phyloP scores from a whole-genome alignment of 768 basidiomycete species.

The Atractiella rhizophila region DNA sequence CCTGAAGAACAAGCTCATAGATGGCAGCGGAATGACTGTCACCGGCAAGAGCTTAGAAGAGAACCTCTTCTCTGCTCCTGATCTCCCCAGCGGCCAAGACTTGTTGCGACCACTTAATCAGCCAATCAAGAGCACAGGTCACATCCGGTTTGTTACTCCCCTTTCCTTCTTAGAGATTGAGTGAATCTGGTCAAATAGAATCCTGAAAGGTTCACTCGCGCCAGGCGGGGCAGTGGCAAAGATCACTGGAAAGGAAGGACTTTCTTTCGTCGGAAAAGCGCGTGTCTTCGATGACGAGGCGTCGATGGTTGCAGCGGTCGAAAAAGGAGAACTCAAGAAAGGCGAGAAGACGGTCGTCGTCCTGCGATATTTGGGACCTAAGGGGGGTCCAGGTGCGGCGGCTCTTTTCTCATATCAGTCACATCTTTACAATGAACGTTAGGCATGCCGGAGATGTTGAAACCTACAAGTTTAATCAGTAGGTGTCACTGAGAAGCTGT shows the following conservation, averaged over 20 bases:
- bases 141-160: conserved; percentile 39
- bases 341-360: conserved; percentile 89
- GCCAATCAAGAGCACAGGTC: conserved; percentile 70
- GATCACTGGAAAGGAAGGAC: conserved; percentile 85
- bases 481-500: not conserved
- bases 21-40: conserved; percentile 72
- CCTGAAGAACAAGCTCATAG: conserved; percentile 62
- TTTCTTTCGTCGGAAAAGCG: conserved; percentile 70
- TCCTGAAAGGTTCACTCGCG: conserved; percentile 72
- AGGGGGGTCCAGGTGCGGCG: conserved; percentile 68
- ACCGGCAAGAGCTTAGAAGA: conserved; percentile 74
- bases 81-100: conserved; percentile 43
- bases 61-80: conserved; percentile 57
- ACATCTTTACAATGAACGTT: not conserved
- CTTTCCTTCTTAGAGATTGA: not conserved
- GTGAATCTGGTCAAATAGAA: conserved; percentile 26
- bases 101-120: conserved; percentile 65
- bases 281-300: conserved; percentile 77
- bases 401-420: not conserved
- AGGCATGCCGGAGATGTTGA: conserved; percentile 99
- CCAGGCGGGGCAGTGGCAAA: conserved; percentile 91
- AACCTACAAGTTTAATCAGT: conserved; percentile 21
- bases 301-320: conserved; percentile 64
- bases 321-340: conserved; percentile 61
- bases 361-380: conserved; percentile 81